phyloP scores from a whole-genome alignment of 768 basidiomycete genomes.

The Amanita fuliginea region DNA sequence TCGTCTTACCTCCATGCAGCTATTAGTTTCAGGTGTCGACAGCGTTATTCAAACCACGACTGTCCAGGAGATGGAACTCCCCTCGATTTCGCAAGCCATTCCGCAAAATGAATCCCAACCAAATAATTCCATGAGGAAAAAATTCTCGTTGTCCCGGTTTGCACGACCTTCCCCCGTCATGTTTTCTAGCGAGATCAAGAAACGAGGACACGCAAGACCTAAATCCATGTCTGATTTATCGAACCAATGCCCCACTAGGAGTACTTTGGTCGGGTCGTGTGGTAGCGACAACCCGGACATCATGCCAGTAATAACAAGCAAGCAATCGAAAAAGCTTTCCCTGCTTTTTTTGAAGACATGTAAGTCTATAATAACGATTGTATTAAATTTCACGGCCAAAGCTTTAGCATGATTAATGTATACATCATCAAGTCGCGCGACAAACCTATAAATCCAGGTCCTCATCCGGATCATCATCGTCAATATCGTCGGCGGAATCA shows the following conservation, averaged over 20 bases:
- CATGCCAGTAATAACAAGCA: background rate
- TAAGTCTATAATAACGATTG: background rate
- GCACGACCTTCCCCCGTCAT: background rate
- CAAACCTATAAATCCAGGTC: constrained; percentile 66
- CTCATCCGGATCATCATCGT: constrained; percentile 94
- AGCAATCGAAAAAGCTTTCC: constrained; percentile 1
- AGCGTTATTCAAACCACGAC: background rate
- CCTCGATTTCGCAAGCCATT: background rate
- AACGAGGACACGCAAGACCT: background rate
- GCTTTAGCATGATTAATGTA: too few species aligned
- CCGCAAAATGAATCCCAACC: background rate
- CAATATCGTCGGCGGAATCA: constrained; percentile 88
- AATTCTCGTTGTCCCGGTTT: constrained; percentile 5
- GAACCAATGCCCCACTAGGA: background rate
- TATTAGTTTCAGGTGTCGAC: background rate
- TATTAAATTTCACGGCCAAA: background rate
- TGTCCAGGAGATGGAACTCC: background rate
- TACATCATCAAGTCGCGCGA: background rate
- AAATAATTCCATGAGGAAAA: constrained; percentile 1
- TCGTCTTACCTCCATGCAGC: background rate
- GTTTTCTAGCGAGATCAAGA: background rate
- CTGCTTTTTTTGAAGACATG: background rate
- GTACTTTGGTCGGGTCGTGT: background rate
- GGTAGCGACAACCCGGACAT: background rate
- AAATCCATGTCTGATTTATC: constrained; percentile 6